phyloP scores from a whole-genome alignment of 23 red algal species.

The Porphyridium purpureum region DNA sequence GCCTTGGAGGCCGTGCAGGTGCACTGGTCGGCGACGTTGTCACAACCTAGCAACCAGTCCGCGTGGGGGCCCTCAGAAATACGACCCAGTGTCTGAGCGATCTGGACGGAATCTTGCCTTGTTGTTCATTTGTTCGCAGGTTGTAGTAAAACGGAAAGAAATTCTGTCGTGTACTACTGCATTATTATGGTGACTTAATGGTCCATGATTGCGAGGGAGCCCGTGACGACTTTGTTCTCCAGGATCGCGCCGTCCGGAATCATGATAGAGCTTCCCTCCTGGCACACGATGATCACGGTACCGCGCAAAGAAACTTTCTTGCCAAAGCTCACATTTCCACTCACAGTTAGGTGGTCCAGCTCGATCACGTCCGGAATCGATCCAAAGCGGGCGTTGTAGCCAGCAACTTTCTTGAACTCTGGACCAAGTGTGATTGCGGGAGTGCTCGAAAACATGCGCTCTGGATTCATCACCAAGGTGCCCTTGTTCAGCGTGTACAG shows the following conservation, averaged over 20 bases:
- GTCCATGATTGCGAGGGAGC: constrained; percentile 68
- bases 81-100: no score
- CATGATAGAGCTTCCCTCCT: constrained; percentile 59
- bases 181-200: no score
- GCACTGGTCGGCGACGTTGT: no score
- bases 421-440: constrained; percentile 85
- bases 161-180: no score
- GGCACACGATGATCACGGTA: constrained; percentile 91
- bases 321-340: constrained; percentile 78
- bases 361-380: constrained; percentile 92
- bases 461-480: constrained; percentile 79
- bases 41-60: no score
- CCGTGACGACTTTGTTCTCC: constrained; percentile 88
- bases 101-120: no score
- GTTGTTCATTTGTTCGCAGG: no score
- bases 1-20: no score
- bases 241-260: constrained; percentile 76
- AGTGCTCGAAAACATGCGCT: constrained; percentile 50
- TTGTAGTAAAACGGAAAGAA: no score
- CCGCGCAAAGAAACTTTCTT: constrained; percentile 59
- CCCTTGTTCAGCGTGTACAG: constrained; percentile 84
- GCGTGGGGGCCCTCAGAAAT: no score
- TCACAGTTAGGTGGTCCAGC: constrained; percentile 90
- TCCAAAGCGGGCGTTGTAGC: constrained; percentile 72
- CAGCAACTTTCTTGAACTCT: constrained; percentile 90